Evolutionary conservation across 2,329 filamentous ascomycete species (phyloP).

Genomic region (Aureobasidium subglaciale): DNA sequence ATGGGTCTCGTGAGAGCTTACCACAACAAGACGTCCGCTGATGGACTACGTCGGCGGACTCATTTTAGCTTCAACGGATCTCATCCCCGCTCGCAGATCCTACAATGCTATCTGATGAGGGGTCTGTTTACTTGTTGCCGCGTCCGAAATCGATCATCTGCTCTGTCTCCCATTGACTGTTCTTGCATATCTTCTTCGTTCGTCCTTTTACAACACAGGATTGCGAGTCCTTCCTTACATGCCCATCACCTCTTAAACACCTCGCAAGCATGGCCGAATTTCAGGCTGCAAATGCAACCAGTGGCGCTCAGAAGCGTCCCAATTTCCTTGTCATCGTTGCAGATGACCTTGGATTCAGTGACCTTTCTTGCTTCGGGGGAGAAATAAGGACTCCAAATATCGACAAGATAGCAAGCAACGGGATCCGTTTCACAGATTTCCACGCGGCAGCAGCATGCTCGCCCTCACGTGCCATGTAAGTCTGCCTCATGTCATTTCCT

Average conservation of each 20-base stretch:
- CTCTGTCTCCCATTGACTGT: neutral
- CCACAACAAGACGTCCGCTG: neutral
- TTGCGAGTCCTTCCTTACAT: conserved; percentile 17
- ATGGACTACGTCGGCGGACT: neutral
- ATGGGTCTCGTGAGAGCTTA: conserved; percentile 4
- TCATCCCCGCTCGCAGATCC: conserved; percentile 9
- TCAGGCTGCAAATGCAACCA: conserved; percentile 26
- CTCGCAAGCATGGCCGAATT: conserved; percentile 25
- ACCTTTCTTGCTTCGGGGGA: conserved; percentile 52
- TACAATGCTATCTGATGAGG: neutral
- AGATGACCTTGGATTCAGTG: conserved; percentile 55
- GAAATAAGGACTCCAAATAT: conserved; percentile 56
- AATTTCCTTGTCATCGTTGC: conserved; percentile 56
- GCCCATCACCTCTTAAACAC: conserved; percentile 17
- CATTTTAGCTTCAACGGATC: neutral
- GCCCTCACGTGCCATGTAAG: conserved; percentile 53
- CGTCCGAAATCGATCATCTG: neutral
- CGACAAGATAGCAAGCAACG: conserved; percentile 40
- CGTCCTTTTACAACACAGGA: neutral
- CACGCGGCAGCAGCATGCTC: conserved; percentile 60
- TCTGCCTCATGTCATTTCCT: neutral
- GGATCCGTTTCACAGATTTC: conserved; percentile 57
- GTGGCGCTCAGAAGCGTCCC: conserved; percentile 38
- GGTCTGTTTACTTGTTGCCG: neutral
- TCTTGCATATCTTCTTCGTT: neutral